A percentile compares a stretch with the other conserved stretches of the same genome.
These are phyloP conservation scores for Cytospora chrysosperma DNA, from an alignment of 2,329 filamentous ascomycete species.

Conservation along the genomic window DNA sequence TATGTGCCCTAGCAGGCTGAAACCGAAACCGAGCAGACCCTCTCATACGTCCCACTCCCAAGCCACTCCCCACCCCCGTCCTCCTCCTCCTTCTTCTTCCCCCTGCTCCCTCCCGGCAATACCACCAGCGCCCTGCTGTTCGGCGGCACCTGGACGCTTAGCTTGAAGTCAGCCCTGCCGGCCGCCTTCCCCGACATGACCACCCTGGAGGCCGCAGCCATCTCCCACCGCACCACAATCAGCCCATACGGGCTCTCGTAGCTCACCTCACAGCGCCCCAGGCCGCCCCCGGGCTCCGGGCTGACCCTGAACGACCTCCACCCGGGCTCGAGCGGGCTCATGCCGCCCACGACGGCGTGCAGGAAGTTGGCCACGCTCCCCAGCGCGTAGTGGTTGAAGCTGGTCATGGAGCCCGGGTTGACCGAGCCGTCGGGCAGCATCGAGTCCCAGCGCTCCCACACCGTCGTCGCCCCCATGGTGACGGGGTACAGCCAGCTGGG, in stretches of 20 bases:
- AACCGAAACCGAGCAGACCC: neutral
- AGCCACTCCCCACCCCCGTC: constrained; percentile 18
- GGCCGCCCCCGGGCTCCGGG: constrained; percentile 32
- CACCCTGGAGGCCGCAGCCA: neutral
- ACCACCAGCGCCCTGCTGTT: constrained; percentile 17
- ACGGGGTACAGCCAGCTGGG: constrained; percentile 41
- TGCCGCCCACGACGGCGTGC: constrained; percentile 36
- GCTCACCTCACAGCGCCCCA: constrained; percentile 23
- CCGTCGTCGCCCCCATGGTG: constrained; percentile 39
- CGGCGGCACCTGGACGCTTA: constrained; percentile 19
- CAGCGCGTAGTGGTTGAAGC: constrained; percentile 43
- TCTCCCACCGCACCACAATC: constrained; percentile 16
- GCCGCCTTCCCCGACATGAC: neutral
- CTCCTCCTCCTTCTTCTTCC: neutral
- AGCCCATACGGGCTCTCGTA: constrained; percentile 22
- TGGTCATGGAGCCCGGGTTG: constrained; percentile 41
- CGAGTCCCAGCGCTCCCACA: constrained; percentile 44
- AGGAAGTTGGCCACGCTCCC: constrained; percentile 40
- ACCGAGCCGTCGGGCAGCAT: constrained; percentile 38
- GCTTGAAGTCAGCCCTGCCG: constrained; percentile 4
- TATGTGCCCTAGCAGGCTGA: neutral
- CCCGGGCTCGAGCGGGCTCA: constrained; percentile 31
- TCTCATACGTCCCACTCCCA: constrained; percentile 16
- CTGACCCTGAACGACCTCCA: constrained; percentile 33
- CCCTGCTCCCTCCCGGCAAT: constrained; percentile 11